A percentile compares a stretch with the other conserved stretches of the same genome.
Conservation (phyloP, 2,329 filamentous ascomycete species). For the Arachnopeziza araneosa region DNA sequence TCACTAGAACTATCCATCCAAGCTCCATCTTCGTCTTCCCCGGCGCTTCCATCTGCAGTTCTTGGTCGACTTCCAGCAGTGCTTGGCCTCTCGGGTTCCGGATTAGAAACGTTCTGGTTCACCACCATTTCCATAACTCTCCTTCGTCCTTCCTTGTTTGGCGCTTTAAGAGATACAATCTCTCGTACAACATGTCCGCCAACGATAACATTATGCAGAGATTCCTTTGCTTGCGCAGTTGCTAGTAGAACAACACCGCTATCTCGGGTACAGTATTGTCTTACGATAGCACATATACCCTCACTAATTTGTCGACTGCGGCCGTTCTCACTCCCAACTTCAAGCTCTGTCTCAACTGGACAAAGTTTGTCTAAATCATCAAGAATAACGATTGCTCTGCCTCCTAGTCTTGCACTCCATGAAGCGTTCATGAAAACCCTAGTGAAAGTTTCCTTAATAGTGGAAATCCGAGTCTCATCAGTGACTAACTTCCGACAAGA, state of each 20-base stretch:
- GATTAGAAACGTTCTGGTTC: conserved; percentile 43
- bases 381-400: conserved; percentile 76
- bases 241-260: conserved; percentile 82
- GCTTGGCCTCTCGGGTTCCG: conserved; percentile 35
- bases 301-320: conserved; percentile 91
- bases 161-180: conserved; percentile 82
- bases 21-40: conserved; percentile 50
- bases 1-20: conserved; percentile 74
- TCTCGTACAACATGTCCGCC: conserved; percentile 90
- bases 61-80: conserved; percentile 46
- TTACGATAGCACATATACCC: conserved; percentile 73
- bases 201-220: conserved; percentile 82
- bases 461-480: conserved; percentile 83
- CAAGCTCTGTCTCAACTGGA: conserved; percentile 87
- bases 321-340: conserved; percentile 89
- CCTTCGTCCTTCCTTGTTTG: conserved; percentile 83
- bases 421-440: conserved; percentile 82
- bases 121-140: conserved; percentile 79
- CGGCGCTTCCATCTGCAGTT: conserved; percentile 46
- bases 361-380: conserved; percentile 93
- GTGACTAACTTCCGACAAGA: conserved; percentile 82
- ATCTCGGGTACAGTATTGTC: conserved; percentile 75
- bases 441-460: conserved; percentile 82
- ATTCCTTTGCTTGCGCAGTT: conserved; percentile 89
- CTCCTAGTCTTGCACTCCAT: conserved; percentile 85